Base-by-base conservation (phyloP, 345 rosid species). In the Eucalyptus polybractea region DNA sequence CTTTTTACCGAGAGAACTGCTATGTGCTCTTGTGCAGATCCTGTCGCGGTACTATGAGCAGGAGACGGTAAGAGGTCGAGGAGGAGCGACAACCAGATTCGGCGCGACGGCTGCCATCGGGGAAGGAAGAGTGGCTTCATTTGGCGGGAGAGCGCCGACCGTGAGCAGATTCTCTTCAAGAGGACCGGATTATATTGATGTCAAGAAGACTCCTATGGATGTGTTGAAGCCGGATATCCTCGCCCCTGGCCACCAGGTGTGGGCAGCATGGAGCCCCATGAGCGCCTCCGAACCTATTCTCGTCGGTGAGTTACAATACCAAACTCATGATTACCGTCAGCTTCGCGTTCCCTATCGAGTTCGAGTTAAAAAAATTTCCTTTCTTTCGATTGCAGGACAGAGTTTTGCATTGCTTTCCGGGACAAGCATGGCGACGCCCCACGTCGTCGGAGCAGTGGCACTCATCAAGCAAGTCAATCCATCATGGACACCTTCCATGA, bases 361-460 rank as follows among this genome's bases (percentile, higher is more conserved):
- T 58, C 29, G 54, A 65, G 29, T 65, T 51, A 11, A 40, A 76
- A n/a, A 65, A 40, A 11, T 22, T 50, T 37, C 67, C 10, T 15
- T n/a, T 27, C 50, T 45, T 45, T 9, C 33, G 4, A 50, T n/a
- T 49, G 69, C 89, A 97, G 99, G 99, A 62, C 87, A 92, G 58
- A 92, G 87, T 88, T 97, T 94, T 88, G 99, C 99, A 2, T 89
- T 97, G 69, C 56, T 96, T 80, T 97, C 99, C 1, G 99, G 99
- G 53, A 95, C 99, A 7, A 97, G 99, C 93, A 96, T 96, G 99
- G 99, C 99, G 1, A 90, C 98, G 51, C 98, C 99, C 86, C 99
- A 97, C 80, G 88, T 95, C 12, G 96, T 81, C 2, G 99, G 99
- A 86, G 93, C 95, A 45, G 95, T 95, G 5, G 99, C 97, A 9